Evolutionary conservation across 331 rosid species (phyloP).

Genomic region (Stylosanthes scabra): DNA sequence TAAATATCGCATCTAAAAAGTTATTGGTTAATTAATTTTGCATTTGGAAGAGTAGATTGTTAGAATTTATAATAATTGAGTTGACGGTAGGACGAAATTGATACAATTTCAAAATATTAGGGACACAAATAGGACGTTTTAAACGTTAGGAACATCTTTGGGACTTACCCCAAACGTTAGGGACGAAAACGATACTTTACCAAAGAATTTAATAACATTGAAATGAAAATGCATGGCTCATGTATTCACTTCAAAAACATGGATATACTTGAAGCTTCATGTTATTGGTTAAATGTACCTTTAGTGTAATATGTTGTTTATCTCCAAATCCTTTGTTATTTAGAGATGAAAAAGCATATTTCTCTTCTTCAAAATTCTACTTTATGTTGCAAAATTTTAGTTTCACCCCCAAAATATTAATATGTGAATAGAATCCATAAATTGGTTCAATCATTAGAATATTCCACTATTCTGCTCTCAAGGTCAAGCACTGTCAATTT

Average conservation of each 20-base stretch:
- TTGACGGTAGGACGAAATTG: too few relatives aligned
- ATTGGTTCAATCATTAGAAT: not conserved
- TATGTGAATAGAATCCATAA: conserved; percentile 1
- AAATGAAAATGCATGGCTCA: not conserved
- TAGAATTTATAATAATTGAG: too few relatives aligned
- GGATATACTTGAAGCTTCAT: not conserved
- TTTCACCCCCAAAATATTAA: not conserved
- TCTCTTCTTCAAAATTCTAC: not conserved
- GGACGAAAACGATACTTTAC: too few relatives aligned
- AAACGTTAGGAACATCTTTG: too few relatives aligned
- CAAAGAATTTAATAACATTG: conserved; percentile 7
- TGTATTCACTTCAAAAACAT: conserved; percentile 17
- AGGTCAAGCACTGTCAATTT: conserved; percentile 3
- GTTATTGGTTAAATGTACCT: conserved; percentile 4
- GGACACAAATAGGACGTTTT: too few relatives aligned
- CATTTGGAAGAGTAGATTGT: too few relatives aligned
- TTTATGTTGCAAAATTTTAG: not conserved
- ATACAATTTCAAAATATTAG: too few relatives aligned
- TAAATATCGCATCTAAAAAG: too few relatives aligned
- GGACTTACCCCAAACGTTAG: too few relatives aligned
- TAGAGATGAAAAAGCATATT: not conserved
- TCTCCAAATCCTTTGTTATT: conserved; percentile 9
- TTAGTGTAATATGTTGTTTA: not conserved
- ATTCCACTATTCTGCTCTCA: not conserved
- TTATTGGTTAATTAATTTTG: too few relatives aligned